Evolutionary conservation across 805 yeast genomes (phyloP).

Genomic region (Hanseniaspora hatyaiensis): DNA sequence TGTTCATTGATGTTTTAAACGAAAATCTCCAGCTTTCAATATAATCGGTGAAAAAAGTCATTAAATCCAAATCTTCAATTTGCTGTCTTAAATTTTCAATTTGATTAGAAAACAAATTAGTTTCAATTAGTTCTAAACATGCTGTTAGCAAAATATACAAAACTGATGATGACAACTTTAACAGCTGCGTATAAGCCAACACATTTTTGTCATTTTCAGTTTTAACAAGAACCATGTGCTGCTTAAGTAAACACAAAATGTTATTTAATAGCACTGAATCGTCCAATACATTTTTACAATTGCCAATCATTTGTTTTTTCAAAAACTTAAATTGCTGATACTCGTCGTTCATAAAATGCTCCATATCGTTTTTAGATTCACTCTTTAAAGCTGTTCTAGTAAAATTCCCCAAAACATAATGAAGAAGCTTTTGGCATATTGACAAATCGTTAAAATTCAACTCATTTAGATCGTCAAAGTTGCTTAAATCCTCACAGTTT

Average conservation of each 20-base stretch:
- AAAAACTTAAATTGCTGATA: slow-evolving; percentile 11
- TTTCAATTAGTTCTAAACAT: background rate
- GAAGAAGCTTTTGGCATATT: background rate
- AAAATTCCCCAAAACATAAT: slow-evolving; percentile 1
- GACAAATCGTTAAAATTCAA: background rate
- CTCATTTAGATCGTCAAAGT: slow-evolving; percentile 18
- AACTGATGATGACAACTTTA: slow-evolving; percentile 17
- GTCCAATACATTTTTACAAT: background rate
- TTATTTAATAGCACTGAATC: background rate
- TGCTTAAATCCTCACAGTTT: slow-evolving; percentile 16
- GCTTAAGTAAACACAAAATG: slow-evolving; percentile 1
- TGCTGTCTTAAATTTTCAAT: slow-evolving; percentile 13
- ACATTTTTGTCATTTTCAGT: slow-evolving; percentile 6
- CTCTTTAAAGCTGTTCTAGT: slow-evolving; percentile 1
- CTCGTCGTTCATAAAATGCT: slow-evolving; percentile 5
- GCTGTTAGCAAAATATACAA: slow-evolving; percentile 16
- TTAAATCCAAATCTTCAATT: slow-evolving; percentile 31
- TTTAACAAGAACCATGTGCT: slow-evolving; percentile 11
- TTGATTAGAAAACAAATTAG: background rate
- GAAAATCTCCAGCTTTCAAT: slow-evolving; percentile 62
- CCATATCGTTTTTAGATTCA: background rate
- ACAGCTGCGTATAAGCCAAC: slow-evolving; percentile 8
- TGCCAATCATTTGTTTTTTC: background rate
- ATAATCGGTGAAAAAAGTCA: slow-evolving; percentile 36
- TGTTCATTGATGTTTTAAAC: slow-evolving; percentile 34